These are phyloP conservation scores for Cucumis hystrix DNA, from an alignment of 306 rosid species.

Conservation along the genomic window DNA sequence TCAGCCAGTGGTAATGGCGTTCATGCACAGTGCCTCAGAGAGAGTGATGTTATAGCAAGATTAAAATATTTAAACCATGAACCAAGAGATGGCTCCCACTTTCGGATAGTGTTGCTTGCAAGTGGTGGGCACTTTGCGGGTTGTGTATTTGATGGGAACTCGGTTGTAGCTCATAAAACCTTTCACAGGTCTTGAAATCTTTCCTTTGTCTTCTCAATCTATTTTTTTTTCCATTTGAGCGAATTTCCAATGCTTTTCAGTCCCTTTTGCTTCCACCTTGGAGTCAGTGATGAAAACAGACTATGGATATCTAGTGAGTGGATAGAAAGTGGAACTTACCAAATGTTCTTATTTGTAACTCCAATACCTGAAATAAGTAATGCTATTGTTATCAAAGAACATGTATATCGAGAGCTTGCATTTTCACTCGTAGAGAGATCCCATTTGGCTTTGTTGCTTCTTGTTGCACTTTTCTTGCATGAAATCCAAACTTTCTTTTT, in stretches of 20 bases:
- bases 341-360: background rate
- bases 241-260: background rate
- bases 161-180: slow-evolving; percentile 78
- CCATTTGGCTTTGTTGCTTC: background rate
- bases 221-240: background rate
- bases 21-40: slow-evolving; percentile 4
- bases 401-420: background rate
- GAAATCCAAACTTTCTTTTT: slow-evolving; percentile 6
- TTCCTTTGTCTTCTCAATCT: background rate
- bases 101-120: slow-evolving; percentile 73
- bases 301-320: background rate
- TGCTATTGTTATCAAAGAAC: background rate
- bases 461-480: background rate
- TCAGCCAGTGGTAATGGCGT: background rate
- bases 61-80: slow-evolving; percentile 42
- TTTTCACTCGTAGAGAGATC: background rate
- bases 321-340: background rate
- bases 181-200: slow-evolving; percentile 66
- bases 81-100: slow-evolving; percentile 46
- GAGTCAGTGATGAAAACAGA: background rate
- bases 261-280: background rate
- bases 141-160: slow-evolving; percentile 77
- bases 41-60: slow-evolving; percentile 35
- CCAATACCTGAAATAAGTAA: background rate
- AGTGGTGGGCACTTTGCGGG: slow-evolving; percentile 96